These are phyloP conservation scores for Sanghuangporus weigelae DNA, from an alignment of 1,284 basidiomycete species.

Conservation along the genomic window DNA sequence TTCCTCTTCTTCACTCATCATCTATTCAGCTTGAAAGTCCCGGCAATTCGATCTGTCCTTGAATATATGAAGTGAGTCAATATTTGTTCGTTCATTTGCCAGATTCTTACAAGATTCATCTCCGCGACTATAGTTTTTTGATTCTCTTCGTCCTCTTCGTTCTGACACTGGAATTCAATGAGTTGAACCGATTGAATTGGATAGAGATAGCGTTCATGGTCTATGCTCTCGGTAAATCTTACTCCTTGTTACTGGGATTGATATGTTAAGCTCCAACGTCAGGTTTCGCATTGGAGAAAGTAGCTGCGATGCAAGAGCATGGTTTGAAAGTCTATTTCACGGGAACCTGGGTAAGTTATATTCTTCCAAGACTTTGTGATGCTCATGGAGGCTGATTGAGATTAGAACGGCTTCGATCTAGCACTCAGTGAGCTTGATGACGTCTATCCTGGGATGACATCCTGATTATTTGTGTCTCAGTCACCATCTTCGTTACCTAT, in stretches of 20 bases:
- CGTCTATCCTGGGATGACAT: neutral
- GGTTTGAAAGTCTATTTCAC: slow-evolving; percentile 83
- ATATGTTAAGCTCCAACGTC: neutral
- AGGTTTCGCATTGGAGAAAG: slow-evolving; percentile 86
- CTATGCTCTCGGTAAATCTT: slow-evolving; percentile 58
- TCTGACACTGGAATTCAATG: slow-evolving; percentile 72
- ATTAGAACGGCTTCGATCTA: slow-evolving; percentile 87
- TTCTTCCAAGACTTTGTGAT: neutral
- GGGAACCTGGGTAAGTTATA: slow-evolving; percentile 65
- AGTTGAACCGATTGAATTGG: slow-evolving; percentile 53
- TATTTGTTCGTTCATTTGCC: neutral
- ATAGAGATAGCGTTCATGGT: slow-evolving; percentile 75
- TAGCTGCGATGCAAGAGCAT: slow-evolving; percentile 92
- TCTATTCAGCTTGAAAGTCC: slow-evolving; percentile 76
- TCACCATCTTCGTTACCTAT: slow-evolving; percentile 76
- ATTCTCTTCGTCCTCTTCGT: slow-evolving; percentile 82
- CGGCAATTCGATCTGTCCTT: slow-evolving; percentile 82
- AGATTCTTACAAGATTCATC: neutral
- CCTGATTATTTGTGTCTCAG: slow-evolving; percentile 33
- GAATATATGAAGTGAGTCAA: slow-evolving; percentile 73
- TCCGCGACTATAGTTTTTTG: slow-evolving; percentile 55
- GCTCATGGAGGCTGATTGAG: neutral
- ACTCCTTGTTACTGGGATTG: neutral
- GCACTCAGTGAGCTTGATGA: slow-evolving; percentile 58
- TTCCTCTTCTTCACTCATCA: neutral